These are phyloP conservation scores for Amaranthus tricolor DNA, from an alignment of 179 eudicot genomes.

Conservation along the genomic window DNA sequence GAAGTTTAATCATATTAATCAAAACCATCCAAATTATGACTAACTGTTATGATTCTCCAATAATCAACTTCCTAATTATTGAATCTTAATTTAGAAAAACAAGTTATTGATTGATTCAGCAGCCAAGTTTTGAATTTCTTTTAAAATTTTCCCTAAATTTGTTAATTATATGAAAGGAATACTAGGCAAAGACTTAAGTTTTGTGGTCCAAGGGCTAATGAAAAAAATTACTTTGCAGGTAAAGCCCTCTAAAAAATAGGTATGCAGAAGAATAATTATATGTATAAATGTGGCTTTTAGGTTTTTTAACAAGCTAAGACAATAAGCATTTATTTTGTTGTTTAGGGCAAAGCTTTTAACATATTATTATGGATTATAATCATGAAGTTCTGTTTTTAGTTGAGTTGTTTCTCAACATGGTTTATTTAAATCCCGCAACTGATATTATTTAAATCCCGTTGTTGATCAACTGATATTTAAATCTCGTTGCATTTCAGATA, in stretches of 20 bases:
- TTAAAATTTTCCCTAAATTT: neutral
- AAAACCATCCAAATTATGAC: neutral
- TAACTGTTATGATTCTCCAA: slow-evolving; percentile 10
- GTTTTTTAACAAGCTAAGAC: slow-evolving; percentile 17
- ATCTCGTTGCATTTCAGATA: too few species aligned
- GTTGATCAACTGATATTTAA: too few species aligned
- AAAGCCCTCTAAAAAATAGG: slow-evolving; percentile 7
- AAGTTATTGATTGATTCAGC: slow-evolving; percentile 1
- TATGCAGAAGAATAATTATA: slow-evolving; percentile 15
- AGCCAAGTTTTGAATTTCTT: neutral
- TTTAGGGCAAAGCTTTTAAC: too few species aligned
- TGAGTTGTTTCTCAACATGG: too few species aligned
- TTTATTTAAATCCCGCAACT: too few species aligned
- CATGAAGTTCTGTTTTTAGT: too few species aligned
- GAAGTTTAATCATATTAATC: neutral
- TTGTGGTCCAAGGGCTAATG: slow-evolving; percentile 26
- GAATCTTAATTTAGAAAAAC: neutral
- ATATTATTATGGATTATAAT: too few species aligned
- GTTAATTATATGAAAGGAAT: slow-evolving; percentile 7
- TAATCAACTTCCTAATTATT: slow-evolving; percentile 1
- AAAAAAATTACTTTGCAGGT: neutral
- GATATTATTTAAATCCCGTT: too few species aligned
- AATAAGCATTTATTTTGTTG: slow-evolving; percentile 21
- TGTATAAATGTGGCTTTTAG: neutral
- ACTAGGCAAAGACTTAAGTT: slow-evolving; percentile 13